Evolutionary conservation across 164 flowering plant species (phyloP), one percentile per base, ranked within the genome.

Genomic region (Nymphaea thermarum): DNA sequence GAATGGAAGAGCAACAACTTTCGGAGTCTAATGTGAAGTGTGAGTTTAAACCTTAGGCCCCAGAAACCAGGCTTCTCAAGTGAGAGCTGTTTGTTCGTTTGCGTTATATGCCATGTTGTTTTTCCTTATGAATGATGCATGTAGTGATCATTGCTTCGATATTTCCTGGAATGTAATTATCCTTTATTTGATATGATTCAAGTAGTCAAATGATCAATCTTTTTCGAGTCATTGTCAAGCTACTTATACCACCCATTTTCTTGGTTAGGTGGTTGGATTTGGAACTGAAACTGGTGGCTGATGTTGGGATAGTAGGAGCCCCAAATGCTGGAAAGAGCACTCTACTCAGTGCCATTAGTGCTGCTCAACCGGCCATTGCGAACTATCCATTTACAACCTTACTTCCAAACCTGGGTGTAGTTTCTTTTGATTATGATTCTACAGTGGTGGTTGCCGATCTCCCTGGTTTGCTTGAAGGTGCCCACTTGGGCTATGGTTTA

Each of bases 271-370:
- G 97, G 99, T 74, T 94, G 79, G 95, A 91, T 60, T 82, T 94
- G 81, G 99, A 94, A 81, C 83, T 94, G 60, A 94, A 91, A 84
- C 77, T 94, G 64, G 94, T 91, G 60, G 99, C 99, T 4, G 99
- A 94, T 84, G 94, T 94, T 77, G 99, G 99, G 70, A 94, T 91
- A 64, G 87, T 94, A 42, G 99, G 99, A 69, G 98, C 91, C 62
- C 98, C 99, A 71, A 94, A 94, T 86, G 98, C 98, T 25, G 99
- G 99, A 71, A 94, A 94, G 80, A 90, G 98, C 85, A 94, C 99
- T 65, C 82, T 88, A 43, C 83, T 94, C 63, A 88, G 98, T 75
- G 96, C 77, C 73, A 79, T 90, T 72, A 86, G 96, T 78, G 96
- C 96, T 77, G 99, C 99, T 68, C 85, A 86, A 73, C 98, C 99